These are phyloP conservation scores for Clavulina sp. DNA, from an alignment of 768 basidiomycete species.

Conservation along the genomic window DNA sequence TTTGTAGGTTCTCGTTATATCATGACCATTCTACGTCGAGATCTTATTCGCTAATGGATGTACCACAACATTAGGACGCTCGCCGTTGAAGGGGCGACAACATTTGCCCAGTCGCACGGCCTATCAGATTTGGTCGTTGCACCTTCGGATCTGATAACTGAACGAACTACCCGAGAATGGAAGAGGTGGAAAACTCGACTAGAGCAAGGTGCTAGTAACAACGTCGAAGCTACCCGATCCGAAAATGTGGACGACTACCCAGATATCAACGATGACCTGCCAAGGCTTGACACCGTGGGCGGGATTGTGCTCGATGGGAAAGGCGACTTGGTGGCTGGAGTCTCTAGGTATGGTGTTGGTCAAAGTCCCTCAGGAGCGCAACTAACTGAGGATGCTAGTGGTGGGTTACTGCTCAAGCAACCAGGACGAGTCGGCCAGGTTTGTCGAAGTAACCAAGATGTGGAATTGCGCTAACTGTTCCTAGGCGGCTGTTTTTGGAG, in stretches of 20 bases:
- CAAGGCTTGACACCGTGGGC: slow-evolving; percentile 80
- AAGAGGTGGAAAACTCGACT: slow-evolving; percentile 6
- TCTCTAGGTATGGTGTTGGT: slow-evolving; percentile 13
- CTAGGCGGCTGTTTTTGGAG: slow-evolving; percentile 53
- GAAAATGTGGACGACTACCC: too few species aligned
- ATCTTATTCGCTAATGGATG: background rate
- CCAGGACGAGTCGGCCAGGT: slow-evolving; percentile 68
- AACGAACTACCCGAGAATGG: slow-evolving; percentile 32
- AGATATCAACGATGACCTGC: too few species aligned
- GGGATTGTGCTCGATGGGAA: slow-evolving; percentile 39
- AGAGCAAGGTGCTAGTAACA: background rate
- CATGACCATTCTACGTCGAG: slow-evolving; percentile 1
- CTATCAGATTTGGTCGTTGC: slow-evolving; percentile 24
- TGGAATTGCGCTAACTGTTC: background rate
- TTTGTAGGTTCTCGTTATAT: slow-evolving; percentile 27
- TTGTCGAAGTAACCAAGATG: background rate
- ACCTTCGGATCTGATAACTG: slow-evolving; percentile 31
- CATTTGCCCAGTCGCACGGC: slow-evolving; percentile 28
- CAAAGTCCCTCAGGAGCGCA: background rate
- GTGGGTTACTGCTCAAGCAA: slow-evolving; percentile 60
- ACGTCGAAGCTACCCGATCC: too few species aligned
- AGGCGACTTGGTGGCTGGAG: slow-evolving; percentile 17
- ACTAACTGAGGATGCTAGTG: slow-evolving; percentile 26
- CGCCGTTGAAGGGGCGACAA: slow-evolving; percentile 40
- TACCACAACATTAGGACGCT: slow-evolving; percentile 29